Evolutionary conservation across 768 basidiomycete species (phyloP).

Genomic region (Calocera viscosa): DNA sequence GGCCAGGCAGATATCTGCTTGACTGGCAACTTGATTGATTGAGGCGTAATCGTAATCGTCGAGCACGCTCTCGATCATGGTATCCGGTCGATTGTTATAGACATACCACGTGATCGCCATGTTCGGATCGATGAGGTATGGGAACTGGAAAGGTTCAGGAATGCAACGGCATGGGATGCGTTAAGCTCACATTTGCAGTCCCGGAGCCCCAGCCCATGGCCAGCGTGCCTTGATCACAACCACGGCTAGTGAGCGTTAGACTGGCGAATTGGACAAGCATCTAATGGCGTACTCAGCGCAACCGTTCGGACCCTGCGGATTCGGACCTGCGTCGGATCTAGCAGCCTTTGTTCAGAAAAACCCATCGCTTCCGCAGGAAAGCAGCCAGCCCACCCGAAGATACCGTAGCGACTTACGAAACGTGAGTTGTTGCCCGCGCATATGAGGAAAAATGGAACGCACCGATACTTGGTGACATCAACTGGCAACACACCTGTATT

Average conservation of each 20-base stretch:
- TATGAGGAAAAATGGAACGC: background rate
- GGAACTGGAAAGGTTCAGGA: background rate
- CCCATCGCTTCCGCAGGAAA: background rate
- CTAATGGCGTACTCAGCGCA: background rate
- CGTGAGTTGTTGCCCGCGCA: background rate
- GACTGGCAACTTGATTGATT: slow-evolving; percentile 20
- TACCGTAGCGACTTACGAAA: background rate
- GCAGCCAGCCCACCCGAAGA: background rate
- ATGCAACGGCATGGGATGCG: background rate
- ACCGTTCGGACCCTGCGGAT: background rate
- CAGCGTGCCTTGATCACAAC: background rate
- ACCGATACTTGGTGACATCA: slow-evolving; percentile 15
- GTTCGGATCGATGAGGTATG: background rate
- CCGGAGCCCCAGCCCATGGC: background rate
- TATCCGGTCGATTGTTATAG: slow-evolving; percentile 23
- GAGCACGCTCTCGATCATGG: slow-evolving; percentile 34
- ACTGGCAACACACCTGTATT: slow-evolving; percentile 19
- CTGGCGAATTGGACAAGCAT: background rate
- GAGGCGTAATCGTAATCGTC: slow-evolving; percentile 33
- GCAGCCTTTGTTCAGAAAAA: background rate
- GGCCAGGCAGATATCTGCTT: slow-evolving; percentile 26
- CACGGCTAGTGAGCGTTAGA: background rate
- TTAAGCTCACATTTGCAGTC: background rate
- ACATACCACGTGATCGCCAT: background rate
- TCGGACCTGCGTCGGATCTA: background rate